Base-by-base conservation (phyloP, 2,329 filamentous ascomycete species). In the Sporothrix euskadiensis region DNA sequence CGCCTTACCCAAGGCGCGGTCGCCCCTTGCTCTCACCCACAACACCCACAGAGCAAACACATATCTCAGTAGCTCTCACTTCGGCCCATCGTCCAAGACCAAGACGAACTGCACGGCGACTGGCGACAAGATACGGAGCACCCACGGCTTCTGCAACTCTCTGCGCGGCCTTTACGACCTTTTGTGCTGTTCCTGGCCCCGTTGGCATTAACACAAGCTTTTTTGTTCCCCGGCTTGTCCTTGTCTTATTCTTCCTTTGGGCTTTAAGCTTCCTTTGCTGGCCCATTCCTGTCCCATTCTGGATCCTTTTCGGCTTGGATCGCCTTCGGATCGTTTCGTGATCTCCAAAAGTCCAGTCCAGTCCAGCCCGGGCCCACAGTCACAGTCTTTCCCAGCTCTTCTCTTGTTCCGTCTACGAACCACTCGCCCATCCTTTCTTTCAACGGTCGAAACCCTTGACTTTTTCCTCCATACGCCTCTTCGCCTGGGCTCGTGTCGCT, bases 361-460 rank as follows among this genome's bases (percentile, higher is more conserved):
- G 26, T 26, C 26, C 35, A n/a, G 57, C 16, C 57, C 44, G 22
- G 65, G 30, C 44, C 26, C 44, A 49, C 44, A 44, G 41, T 35
- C 35, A 35, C 35, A 4, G 41, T 44, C 41, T 44, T 44, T 44
- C 41, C 41, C 41, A 49, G 44, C 44, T 49, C 44, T 49, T 49
- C 44, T 56, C 22, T 22, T 22, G 52, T 22, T 8, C 6, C 44
- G 44, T 47, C 12, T 47, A 14, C n/a, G n/a, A n/a, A n/a, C n/a
- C n/a, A n/a, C 6, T 49, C 35, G 59, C 12, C 59, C 59, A 65
- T 65, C 59, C 12, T 32, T 49, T 57, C 14, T 39, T 49, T n/a
- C 65, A 68, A 68, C 65, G 65, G 65, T 68, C 44, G 44, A 49
- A 52, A 52, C 44, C 41, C 65, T 68, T 52, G 35, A 35, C 8